Evolutionary conservation across 768 basidiomycete genomes (phyloP), one percentile per base, ranked within the genome.

Genomic region (Tephrocybe sp.): DNA sequence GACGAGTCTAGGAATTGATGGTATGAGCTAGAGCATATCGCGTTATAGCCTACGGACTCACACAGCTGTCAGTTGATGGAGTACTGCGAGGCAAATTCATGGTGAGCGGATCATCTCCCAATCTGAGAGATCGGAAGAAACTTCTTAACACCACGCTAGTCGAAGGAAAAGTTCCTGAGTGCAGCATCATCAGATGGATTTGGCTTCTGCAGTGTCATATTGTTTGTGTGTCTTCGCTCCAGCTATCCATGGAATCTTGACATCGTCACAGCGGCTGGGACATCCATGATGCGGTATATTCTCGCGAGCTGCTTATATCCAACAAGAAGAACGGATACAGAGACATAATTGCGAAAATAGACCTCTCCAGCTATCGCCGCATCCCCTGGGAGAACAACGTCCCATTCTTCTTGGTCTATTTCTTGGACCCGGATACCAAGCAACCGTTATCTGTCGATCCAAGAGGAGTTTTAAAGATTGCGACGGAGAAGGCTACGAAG

Each of bases 1-100:
- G n/a, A 44, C n/a, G 25, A 28, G 5, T 39, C 11, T 36, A 74
- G 71, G 76, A 13, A 75, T 92, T 47, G 89, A 92, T 63, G 89
- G 89, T 90, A 64, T 60, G 69, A 57, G 35, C 45, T 40, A 25
- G 13, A 43, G 30, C 9, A 30, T 28, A 31, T 21, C 28, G 26
- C 42, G 26, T 11, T 25, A 24, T 16, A 3, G 37, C n/a, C n/a
- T 13, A 6, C n/a, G 21, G 42, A 18, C 38, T 36, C 31, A 21
- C 24, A 34, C 12, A 47, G 21, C 34, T 11, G 31, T 22, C 56
- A 94, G 92, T 95, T 28, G 96, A 98, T 68, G 96, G 96, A 24
- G 84, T 98, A 9, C 75, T 97, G 13, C 79, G 96, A 26, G 96
- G 96, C n/a, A 98, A 98, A 69, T 89, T 86, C 63, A 91, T 92